Base-by-base conservation (phyloP, 306 rosid species). In the Quercus mongolica region DNA sequence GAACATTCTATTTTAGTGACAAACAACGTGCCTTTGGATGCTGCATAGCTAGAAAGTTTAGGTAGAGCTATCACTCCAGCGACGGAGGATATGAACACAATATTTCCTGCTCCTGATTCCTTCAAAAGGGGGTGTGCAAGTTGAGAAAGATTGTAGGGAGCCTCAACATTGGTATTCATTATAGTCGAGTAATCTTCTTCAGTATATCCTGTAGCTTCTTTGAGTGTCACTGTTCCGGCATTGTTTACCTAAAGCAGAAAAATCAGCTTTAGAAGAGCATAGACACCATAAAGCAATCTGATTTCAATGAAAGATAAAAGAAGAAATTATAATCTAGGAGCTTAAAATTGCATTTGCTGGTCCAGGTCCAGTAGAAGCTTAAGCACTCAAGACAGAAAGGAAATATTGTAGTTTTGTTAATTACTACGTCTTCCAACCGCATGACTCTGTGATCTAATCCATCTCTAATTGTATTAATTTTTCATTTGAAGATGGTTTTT, bases 1-100 rank as follows among this genome's bases (percentile, higher is more conserved):
- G 1, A 19, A 67, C 13, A 33, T 67, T 25, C 14, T 18, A 17
- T 9, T 19, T 19, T 33, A 8, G 20, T 14, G 56, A 18, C 63
- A 17, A 25, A 20, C 13, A 18, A 68, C 63, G 19, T 62, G 82
- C 97, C 94, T 87, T 89, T 94, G 52, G 94, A 82, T 33, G 92
- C 90, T 12, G 85, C 87, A 82, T 90, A 88, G 33, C 81, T 63
- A n/a, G 92, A 83, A 8, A 41, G 2, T 30, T 15, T 6, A 21
- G 95, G 92, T 0, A 81, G 5, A 57, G 91, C 88, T 26, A 26
- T 85, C 4, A 78, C n/a, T 26, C 90, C 92, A 3, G 92, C 87
- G 12, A 84, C 20, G 0, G 92, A 89, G 56, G 90, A 79, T 18
- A 88, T 5, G 76, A 88, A 88, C 1, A 88, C 86, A 69, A 83